A percentile compares a stretch with the other conserved stretches of the same genome.
These are phyloP conservation scores for Buxus sempervirens DNA, from an alignment of 164 flowering plant species.

Conservation along the genomic window DNA sequence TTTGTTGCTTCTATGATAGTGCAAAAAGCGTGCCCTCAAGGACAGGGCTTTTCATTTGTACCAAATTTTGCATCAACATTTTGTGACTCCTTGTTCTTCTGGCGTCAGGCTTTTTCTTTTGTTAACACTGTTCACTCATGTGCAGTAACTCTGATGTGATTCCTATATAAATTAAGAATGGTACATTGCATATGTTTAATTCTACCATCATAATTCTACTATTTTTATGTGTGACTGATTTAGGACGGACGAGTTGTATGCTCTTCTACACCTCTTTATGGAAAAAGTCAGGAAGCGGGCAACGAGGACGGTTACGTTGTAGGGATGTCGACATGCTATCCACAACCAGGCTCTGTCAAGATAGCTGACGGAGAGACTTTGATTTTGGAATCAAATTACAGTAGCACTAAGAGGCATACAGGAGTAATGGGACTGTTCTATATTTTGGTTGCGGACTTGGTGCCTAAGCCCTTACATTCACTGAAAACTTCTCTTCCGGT, in stretches of 20 bases:
- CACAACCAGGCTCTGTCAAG: slow-evolving; percentile 61
- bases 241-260: slow-evolving; percentile 79
- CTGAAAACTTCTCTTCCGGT: slow-evolving; percentile 20
- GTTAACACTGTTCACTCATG: background rate
- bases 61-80: background rate
- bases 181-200: background rate
- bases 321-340: slow-evolving; percentile 91
- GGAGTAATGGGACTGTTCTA: slow-evolving; percentile 93
- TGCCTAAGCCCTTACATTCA: slow-evolving; percentile 10
- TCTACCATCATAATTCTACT: background rate
- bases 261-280: slow-evolving; percentile 68
- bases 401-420: slow-evolving; percentile 42
- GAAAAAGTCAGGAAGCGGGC: slow-evolving; percentile 66
- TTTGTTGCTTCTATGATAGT: too few relatives aligned
- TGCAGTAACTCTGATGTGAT: background rate
- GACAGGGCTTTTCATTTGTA: background rate
- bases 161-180: background rate
- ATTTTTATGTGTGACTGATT: slow-evolving; percentile 10
- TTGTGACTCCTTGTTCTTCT: too few relatives aligned
- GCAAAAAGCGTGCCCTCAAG: background rate
- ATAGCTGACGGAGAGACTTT: slow-evolving; percentile 56
- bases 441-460: slow-evolving; percentile 57
- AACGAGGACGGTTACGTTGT: slow-evolving; percentile 78
- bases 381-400: slow-evolving; percentile 62
- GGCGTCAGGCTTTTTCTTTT: too few relatives aligned